phyloP scores from a whole-genome alignment of 495 filamentous ascomycete species.

The Lophium mytilinum region DNA sequence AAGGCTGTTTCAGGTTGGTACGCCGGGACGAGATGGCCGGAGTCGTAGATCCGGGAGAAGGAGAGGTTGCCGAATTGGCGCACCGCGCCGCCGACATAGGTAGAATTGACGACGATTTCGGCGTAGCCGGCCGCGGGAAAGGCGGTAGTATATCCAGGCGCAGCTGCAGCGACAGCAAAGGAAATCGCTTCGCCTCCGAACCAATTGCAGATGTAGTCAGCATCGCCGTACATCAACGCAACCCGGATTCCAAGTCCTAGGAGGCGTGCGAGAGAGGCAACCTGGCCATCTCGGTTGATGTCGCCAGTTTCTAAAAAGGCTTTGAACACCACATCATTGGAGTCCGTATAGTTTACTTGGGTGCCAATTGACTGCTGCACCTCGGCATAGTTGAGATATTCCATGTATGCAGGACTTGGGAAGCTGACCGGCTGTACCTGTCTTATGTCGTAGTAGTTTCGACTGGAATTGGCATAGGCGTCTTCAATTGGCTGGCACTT shows the following conservation, averaged over 20 bases:
- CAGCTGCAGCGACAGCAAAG: slow-evolving; percentile 18
- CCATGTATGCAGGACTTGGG: slow-evolving; percentile 27
- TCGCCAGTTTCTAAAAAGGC: slow-evolving; percentile 27
- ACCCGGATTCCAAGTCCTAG: slow-evolving; percentile 28
- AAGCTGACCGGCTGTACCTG: slow-evolving; percentile 18
- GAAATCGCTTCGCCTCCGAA: slow-evolving; percentile 33
- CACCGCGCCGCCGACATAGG: slow-evolving; percentile 33
- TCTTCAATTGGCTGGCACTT: slow-evolving; percentile 11
- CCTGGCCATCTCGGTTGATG: slow-evolving; percentile 23
- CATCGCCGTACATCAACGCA: slow-evolving; percentile 33
- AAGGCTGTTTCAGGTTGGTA: slow-evolving; percentile 39
- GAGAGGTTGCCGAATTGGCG: slow-evolving; percentile 37
- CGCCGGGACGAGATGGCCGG: slow-evolving; percentile 34
- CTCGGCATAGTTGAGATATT: slow-evolving; percentile 32
- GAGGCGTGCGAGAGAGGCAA: slow-evolving; percentile 28
- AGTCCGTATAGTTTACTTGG: slow-evolving; percentile 30
- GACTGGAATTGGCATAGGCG: background rate
- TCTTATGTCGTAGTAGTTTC: slow-evolving; percentile 31
- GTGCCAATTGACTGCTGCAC: slow-evolving; percentile 33
- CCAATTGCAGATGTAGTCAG: slow-evolving; percentile 37
- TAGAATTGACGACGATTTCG: slow-evolving; percentile 45
- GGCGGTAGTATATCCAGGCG: slow-evolving; percentile 41
- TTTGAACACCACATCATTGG: slow-evolving; percentile 17
- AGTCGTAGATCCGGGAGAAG: slow-evolving; percentile 35
- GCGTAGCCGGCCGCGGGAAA: slow-evolving; percentile 43